These are phyloP conservation scores for Neurospora cerealis DNA, from an alignment of 495 filamentous ascomycete species.

Conservation along the genomic window DNA sequence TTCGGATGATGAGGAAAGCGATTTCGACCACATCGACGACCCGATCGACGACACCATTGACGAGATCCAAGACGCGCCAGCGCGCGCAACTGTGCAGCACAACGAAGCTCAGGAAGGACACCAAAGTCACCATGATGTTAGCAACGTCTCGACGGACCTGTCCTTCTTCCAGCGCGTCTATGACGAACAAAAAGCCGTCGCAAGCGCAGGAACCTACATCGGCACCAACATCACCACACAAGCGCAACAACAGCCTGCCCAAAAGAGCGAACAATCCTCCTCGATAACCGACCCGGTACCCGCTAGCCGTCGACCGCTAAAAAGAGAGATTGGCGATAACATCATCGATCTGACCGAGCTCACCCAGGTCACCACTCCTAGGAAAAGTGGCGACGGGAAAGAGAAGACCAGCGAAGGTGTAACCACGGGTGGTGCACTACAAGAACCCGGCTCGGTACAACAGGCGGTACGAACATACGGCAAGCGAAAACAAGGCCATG, in stretches of 20 bases:
- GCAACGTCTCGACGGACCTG: constrained; percentile 19
- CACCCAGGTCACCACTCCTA: constrained; percentile 14
- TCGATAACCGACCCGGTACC: constrained; percentile 11
- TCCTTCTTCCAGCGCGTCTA: constrained; percentile 20
- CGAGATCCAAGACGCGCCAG: not conserved
- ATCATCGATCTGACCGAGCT: constrained; percentile 9
- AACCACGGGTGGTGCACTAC: not conserved
- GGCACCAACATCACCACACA: not conserved
- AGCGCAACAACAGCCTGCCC: not conserved
- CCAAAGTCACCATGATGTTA: not conserved
- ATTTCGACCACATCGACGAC: constrained; percentile 6
- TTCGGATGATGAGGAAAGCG: constrained; percentile 22
- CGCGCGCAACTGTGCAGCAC: not conserved
- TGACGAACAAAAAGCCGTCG: constrained; percentile 7
- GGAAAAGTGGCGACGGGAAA: not conserved
- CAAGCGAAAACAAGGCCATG: constrained; percentile 8
- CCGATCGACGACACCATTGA: not conserved
- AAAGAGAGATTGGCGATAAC: not conserved
- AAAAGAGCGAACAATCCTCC: constrained; percentile 1
- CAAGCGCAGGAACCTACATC: not conserved
- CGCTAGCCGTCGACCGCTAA: constrained; percentile 1
- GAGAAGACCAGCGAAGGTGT: not conserved
- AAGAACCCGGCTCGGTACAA: not conserved
- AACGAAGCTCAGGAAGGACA: not conserved
- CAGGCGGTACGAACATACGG: constrained; percentile 7